A percentile compares a stretch with the other conserved stretches of the same genome.
Conservation (phyloP, 2,329 filamentous ascomycete species). For the Stachybotrys elegans region DNA sequence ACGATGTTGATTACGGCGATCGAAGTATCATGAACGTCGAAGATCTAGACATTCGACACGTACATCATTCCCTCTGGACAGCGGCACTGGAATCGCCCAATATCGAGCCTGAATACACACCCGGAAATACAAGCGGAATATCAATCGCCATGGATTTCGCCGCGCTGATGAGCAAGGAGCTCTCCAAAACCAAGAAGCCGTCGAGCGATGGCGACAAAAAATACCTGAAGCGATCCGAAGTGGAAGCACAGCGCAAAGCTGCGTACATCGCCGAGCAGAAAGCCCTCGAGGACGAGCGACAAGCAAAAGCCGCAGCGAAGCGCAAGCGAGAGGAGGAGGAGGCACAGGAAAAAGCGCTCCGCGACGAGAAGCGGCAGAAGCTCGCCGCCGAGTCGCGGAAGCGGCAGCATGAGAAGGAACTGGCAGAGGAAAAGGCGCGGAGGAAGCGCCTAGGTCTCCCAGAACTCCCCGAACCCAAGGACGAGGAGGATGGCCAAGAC, state of each 20-base stretch:
- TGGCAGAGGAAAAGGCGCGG: slow-evolving; percentile 65
- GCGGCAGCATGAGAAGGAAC: slow-evolving; percentile 67
- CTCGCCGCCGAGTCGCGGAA: slow-evolving; percentile 76
- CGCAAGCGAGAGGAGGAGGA: slow-evolving; percentile 87
- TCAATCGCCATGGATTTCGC: slow-evolving; percentile 95
- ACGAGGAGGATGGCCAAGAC: slow-evolving; percentile 33
- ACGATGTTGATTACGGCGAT: no score
- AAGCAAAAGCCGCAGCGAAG: slow-evolving; percentile 68
- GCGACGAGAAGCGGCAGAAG: slow-evolving; percentile 76
- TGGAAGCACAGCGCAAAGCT: slow-evolving; percentile 76
- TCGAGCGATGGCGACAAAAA: slow-evolving; percentile 53
- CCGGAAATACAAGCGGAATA: no score
- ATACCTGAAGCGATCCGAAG: slow-evolving; percentile 78
- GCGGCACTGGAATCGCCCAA: no score
- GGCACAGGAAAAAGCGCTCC: slow-evolving; percentile 58
- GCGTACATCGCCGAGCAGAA: slow-evolving; percentile 80
- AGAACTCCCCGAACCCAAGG: slow-evolving; percentile 49
- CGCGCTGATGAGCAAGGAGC: slow-evolving; percentile 86
- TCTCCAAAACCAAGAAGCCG: slow-evolving; percentile 69
- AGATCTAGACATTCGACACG: no score
- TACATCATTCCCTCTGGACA: no score
- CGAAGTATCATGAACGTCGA: no score
- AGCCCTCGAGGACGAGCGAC: slow-evolving; percentile 64
- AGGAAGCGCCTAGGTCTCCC: slow-evolving; percentile 77
- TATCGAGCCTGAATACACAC: no score